Conservation (phyloP, 2,329 filamentous ascomycete genomes). For the Fusarium euwallaceae region DNA sequence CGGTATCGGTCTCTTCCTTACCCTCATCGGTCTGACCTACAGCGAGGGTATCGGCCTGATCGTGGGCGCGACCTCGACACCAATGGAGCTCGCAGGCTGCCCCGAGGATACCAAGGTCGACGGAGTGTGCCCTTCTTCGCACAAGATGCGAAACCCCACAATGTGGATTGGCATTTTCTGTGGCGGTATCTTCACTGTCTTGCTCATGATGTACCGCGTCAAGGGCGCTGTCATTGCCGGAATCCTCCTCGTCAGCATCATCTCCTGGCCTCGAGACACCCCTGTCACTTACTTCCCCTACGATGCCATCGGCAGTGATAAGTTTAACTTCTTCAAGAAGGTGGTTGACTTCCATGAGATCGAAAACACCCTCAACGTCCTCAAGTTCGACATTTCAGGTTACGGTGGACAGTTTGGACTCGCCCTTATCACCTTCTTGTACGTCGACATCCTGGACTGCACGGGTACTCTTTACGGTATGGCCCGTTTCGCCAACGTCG, state of each 20-base stretch:
- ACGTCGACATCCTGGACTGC: constrained; percentile 89
- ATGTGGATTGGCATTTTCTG: constrained; percentile 94
- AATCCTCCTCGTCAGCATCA: constrained; percentile 86
- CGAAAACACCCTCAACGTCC: constrained; percentile 74
- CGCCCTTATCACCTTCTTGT: constrained; percentile 89
- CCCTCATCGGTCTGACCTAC: constrained; percentile 82
- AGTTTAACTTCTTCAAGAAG: constrained; percentile 89
- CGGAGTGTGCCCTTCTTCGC: constrained; percentile 67
- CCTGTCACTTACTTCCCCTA: constrained; percentile 86
- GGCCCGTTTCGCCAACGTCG: constrained; percentile 84
- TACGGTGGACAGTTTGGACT: constrained; percentile 84
- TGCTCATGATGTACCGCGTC: constrained; percentile 87
- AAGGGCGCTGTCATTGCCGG: constrained; percentile 89
- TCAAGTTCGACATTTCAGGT: constrained; percentile 78
- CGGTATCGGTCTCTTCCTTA: constrained; percentile 87
- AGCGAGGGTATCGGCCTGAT: constrained; percentile 85
- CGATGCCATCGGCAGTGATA: constrained; percentile 74
- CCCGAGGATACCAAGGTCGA: constrained; percentile 53
- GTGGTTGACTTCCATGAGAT: constrained; percentile 89
- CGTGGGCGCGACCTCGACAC: constrained; percentile 75
- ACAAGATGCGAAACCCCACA: constrained; percentile 85
- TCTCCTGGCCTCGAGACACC: constrained; percentile 87
- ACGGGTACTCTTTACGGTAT: constrained; percentile 92
- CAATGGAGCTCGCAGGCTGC: constrained; percentile 82
- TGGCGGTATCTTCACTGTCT: constrained; percentile 82